Conservation (phyloP, 148 eudicot species). For the Rhododendron henanense region DNA sequence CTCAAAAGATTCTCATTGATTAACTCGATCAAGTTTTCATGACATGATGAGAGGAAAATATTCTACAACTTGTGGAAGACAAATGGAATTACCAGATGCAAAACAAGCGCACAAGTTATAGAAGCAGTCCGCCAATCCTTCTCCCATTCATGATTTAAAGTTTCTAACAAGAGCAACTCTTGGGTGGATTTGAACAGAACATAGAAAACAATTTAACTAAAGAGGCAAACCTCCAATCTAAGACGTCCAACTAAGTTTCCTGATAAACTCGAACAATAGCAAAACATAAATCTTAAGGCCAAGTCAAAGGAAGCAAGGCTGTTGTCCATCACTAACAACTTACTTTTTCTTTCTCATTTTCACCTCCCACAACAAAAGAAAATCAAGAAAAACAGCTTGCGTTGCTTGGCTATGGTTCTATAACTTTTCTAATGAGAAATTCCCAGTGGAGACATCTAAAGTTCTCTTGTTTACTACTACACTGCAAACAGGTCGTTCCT, state of each 20-base stretch:
- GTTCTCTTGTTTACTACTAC: neutral
- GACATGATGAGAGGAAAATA: neutral
- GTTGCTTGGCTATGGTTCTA: neutral
- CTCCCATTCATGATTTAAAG: neutral
- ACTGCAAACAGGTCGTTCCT: neutral
- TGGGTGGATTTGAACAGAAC: neutral
- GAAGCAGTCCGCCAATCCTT: neutral
- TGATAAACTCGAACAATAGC: neutral
- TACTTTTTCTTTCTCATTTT: neutral
- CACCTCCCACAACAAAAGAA: neutral
- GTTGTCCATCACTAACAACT: neutral
- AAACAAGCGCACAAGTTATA: neutral
- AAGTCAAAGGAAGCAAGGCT: neutral
- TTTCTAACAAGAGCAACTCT: neutral
- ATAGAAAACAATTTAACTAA: neutral
- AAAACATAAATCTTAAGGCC: neutral
- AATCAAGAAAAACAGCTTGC: neutral
- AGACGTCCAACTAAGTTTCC: neutral
- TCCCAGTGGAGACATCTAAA: neutral
- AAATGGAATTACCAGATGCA: neutral
- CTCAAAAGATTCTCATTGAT: neutral
- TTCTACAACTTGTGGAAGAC: neutral
- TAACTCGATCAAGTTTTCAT: neutral
- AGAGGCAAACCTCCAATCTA: conserved; percentile 3
- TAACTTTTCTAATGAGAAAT: neutral